Conservation (phyloP, 352 stramenopile species). For the Aphanomyces astaci region DNA sequence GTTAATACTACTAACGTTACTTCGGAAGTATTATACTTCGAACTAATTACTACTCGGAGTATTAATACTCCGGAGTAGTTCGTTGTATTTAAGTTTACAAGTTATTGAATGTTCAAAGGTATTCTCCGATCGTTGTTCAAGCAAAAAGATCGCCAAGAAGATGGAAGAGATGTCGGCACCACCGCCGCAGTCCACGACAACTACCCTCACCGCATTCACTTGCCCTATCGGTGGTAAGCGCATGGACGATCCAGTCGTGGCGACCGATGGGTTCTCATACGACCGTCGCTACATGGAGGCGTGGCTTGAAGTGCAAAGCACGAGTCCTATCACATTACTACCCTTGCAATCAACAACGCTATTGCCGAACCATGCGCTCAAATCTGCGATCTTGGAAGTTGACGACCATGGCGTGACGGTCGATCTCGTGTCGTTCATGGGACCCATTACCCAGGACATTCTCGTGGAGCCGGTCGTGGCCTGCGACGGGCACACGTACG, state of each 20-base stretch:
- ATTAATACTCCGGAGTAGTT: no score
- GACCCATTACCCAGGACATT: constrained; percentile 91
- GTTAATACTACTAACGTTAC: no score
- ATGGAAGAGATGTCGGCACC: background rate
- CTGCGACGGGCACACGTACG: constrained; percentile 95
- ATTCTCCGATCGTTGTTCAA: background rate
- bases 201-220: constrained; percentile 17
- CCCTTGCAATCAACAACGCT: constrained; percentile 21
- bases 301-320: constrained; percentile 34
- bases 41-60: no score
- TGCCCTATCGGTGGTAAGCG: constrained; percentile 31
- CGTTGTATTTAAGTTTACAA: background rate
- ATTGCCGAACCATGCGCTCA: constrained; percentile 29
- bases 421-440: constrained; percentile 36
- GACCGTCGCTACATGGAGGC: constrained; percentile 34
- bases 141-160: constrained; percentile 2
- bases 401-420: background rate
- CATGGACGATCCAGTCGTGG: constrained; percentile 40
- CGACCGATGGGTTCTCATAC: constrained; percentile 37
- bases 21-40: no score
- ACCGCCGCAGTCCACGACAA: background rate
- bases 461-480: constrained; percentile 95
- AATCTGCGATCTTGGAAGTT: constrained; percentile 22
- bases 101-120: background rate
- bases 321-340: constrained; percentile 22